phyloP scores from a whole-genome alignment of 257 asterid species.

The Penstemon davidsonii region DNA sequence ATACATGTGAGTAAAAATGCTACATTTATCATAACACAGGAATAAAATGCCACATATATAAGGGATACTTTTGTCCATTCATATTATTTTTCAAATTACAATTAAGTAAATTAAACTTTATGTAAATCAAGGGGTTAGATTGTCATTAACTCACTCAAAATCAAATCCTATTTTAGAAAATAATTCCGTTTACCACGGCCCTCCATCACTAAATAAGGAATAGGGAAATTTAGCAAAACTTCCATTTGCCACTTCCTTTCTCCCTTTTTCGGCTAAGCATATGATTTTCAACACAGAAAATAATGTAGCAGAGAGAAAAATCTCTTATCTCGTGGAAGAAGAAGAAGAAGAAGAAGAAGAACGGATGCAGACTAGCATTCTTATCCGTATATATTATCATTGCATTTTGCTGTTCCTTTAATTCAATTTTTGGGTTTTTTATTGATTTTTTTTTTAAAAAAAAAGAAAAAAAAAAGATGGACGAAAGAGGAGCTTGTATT shows the following conservation, averaged over 20 bases:
- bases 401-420: constrained; percentile 1
- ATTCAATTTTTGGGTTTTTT: constrained; percentile 3
- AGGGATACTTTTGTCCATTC: no score
- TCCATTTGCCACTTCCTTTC: constrained; percentile 26
- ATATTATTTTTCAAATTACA: no score
- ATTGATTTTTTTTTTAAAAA: not conserved
- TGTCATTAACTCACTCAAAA: no score
- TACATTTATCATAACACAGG: no score
- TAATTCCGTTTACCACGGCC: constrained; percentile 34
- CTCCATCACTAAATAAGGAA: constrained; percentile 42
- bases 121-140: no score
- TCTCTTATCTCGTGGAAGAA: no score
- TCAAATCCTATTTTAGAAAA: no score
- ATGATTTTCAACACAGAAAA: constrained; percentile 7
- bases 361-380: constrained; percentile 24
- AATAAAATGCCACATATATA: no score
- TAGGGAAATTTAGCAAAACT: constrained; percentile 16
- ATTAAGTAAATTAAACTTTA: no score
- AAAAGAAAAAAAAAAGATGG: constrained; percentile 33
- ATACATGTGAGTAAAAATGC: no score
- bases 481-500: constrained; percentile 32
- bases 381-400: constrained; percentile 11
- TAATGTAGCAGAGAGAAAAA: constrained; percentile 13
- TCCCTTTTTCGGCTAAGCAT: constrained; percentile 12
- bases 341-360: constrained; percentile 18